Evolutionary conservation across 2,329 filamentous ascomycete species (phyloP), one percentile per base, ranked within the genome.

Genomic region (Cryphonectria radicalis): DNA sequence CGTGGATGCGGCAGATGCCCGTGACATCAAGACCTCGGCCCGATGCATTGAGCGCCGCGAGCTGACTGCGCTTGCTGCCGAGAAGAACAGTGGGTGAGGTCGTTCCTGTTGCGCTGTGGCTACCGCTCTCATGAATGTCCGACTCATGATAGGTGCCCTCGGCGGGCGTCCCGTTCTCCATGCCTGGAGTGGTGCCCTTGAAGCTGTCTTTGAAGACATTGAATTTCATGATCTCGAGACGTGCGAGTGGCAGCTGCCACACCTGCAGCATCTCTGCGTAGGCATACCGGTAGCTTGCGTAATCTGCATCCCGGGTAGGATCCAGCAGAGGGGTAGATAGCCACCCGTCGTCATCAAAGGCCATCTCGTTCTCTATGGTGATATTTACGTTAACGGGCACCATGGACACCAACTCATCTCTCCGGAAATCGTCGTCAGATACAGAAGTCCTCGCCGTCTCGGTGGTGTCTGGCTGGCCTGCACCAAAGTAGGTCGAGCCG

Each of bases 181-280:
- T 42, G 73, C 60, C 64, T 28, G 64, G 35, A 5, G 19, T n/a
- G 57, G 67, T 50, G 19, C 46, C 72, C 25, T 74, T 76, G 19
- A 73, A 76, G 35, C 64, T 73, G 64, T 85, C 83, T 69, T 86
- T 86, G 55, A 92, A 81, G 4, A 88, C 85, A 73, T 91, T 91
- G 76, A 92, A 92, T 76, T 92, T 92, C 80, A 92, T 84, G 40
- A 92, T 87, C 77, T 92, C 90, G 1, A 92, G 84, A 25, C 90
- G 84, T 43, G 88, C 85, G 5, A 92, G 80, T 0, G 89, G 89
- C 70, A 90, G 86, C 2, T 85, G 83, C 90, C 90, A 92, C 80
- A 89, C 87, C 74, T 90, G 90, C 4, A 92, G 83, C 80, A 92
- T 86, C 78, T 91, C 89, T n/a, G 90, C 89, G 75, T 92, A 92